Percentiles rank a stretch among this genome's conserved stretches.
Evolutionary conservation across 352 stramenopile genomes (phyloP).

Genomic region (Thalassiosira exigua): DNA sequence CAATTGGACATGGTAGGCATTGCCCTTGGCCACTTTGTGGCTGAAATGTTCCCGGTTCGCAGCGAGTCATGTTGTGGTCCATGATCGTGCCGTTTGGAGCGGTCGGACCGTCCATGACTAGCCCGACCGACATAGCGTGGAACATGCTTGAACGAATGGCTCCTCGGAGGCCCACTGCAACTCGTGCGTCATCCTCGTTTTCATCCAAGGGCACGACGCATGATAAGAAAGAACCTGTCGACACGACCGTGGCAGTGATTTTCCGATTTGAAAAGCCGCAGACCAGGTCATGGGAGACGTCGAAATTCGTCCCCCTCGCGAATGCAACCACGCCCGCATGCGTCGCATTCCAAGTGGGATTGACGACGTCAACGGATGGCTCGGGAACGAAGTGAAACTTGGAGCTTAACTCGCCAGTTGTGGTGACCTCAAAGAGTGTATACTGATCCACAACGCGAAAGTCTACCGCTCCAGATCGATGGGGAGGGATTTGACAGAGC

Average conservation of each 20-base stretch:
- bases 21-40: conserved; percentile 84
- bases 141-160: neutral
- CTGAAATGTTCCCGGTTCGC: conserved; percentile 92
- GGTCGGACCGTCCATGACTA: conserved; percentile 77
- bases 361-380: conserved; percentile 86
- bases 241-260: conserved; percentile 87
- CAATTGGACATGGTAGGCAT: conserved; percentile 92
- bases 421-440: conserved; percentile 84
- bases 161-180: conserved; percentile 71
- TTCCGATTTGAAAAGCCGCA: conserved; percentile 89
- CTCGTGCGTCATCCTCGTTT: conserved; percentile 73
- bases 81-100: conserved; percentile 85
- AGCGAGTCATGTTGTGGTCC: conserved; percentile 93
- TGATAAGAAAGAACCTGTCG: conserved; percentile 81
- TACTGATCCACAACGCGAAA: conserved; percentile 78
- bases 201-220: conserved; percentile 86
- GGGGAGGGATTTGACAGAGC: conserved; percentile 74
- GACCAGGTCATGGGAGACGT: conserved; percentile 88
- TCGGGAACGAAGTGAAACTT: conserved; percentile 89
- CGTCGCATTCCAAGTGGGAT: conserved; percentile 85
- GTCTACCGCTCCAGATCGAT: conserved; percentile 77
- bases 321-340: conserved; percentile 89
- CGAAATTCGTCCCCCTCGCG: conserved; percentile 92
- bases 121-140: neutral
- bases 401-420: conserved; percentile 28